Conservation (phyloP, 2,329 filamentous ascomycete species). For the Hyphodiscus sp. region DNA sequence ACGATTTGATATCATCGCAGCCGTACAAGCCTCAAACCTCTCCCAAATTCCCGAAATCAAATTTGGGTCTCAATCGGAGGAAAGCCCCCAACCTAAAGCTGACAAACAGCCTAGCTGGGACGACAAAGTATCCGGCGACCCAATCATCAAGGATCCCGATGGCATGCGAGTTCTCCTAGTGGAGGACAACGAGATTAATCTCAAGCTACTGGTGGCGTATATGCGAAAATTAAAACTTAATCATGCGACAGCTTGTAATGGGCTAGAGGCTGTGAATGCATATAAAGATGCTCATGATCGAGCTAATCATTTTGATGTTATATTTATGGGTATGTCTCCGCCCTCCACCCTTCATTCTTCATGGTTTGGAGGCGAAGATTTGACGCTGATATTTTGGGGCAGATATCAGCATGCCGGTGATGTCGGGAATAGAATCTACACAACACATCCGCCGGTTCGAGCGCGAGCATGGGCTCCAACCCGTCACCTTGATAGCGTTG, state of each 20-base stretch:
- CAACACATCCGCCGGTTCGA: constrained; percentile 43
- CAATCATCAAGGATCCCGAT: constrained; percentile 2
- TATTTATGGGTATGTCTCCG: constrained; percentile 39
- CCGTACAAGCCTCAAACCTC: background rate
- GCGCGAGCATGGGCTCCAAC: constrained; percentile 33
- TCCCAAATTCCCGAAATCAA: background rate
- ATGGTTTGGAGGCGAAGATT: background rate
- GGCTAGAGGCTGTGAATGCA: constrained; percentile 40
- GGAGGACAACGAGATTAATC: constrained; percentile 38
- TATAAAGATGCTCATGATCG: constrained; percentile 26
- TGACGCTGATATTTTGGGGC: constrained; percentile 4
- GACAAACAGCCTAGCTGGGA: background rate
- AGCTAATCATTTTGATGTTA: constrained; percentile 32
- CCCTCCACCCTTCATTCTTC: background rate
- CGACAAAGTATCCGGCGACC: background rate
- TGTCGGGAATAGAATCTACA: constrained; percentile 44
- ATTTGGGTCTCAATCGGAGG: background rate
- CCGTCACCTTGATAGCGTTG: constrained; percentile 44
- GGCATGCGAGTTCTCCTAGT: constrained; percentile 31
- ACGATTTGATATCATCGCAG: background rate
- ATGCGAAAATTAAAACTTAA: constrained; percentile 29
- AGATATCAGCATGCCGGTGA: constrained; percentile 51
- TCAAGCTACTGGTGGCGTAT: constrained; percentile 29
- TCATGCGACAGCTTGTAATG: constrained; percentile 37
- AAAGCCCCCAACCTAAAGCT: background rate